Evolutionary conservation across 2,329 filamentous ascomycete genomes (phyloP), one percentile per base, ranked within the genome.

Genomic region (Lizonia empirigonia): DNA sequence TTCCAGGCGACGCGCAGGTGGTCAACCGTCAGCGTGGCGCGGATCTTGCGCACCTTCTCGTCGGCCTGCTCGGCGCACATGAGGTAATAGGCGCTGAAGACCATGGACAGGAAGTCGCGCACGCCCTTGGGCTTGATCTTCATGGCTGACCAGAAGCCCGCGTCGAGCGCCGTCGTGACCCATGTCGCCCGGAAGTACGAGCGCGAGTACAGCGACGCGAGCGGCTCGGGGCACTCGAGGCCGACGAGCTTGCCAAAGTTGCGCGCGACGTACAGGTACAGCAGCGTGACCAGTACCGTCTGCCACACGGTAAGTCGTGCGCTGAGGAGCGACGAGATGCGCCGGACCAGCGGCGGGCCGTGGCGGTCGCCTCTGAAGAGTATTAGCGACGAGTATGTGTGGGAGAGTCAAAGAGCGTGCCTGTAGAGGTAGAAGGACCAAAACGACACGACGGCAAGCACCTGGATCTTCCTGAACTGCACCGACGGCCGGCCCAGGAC

Each of bases 111-210:
- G 12, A 96, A 69, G 70, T 97, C 92, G 30, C 91, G 82, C 33
- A 96, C 62, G 85, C 89, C 92, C 64, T 89, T 91, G 38, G 80
- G 80, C 49, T 84, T 84, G 58, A 99, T 92, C 65, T 86, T 88
- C 94, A 99, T 99, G 26, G 94, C 94, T 0, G 91, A 96, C 94
- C 94, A 99, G 74, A 97, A 99, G 1, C 94, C 94, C 5, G 94
- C 94, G 65, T 99, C 94, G 54, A 99, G 77, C 0, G 91, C 94
- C 0, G 94, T 99, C 44, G 94, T 86, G 13, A 97, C 85, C 94
- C 94, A 99, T 69, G 94, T 99, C 47, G 94, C 94, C 39, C 94
- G 87, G 73, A 96, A 99, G 77, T 95, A 99, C 22, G 89, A 86
- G 42, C 90, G 82, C 46, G 90, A 91, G 77, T 99, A 99, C 71